These are phyloP conservation scores for Pseudogymnoascus sp. DNA, from an alignment of 2,329 filamentous ascomycete genomes.

Conservation along the genomic window DNA sequence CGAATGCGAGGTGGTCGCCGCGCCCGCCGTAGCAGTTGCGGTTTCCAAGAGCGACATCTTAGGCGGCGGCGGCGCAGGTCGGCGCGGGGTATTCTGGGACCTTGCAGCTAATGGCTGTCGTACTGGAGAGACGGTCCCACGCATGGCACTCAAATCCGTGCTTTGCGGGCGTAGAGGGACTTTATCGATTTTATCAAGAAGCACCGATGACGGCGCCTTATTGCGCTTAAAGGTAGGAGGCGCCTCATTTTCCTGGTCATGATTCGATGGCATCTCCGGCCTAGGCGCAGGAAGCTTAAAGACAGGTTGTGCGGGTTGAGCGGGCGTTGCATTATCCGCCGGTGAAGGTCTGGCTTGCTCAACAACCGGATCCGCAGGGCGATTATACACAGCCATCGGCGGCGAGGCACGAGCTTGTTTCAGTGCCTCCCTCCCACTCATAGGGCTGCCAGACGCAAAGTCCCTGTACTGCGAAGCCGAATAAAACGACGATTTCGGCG, in stretches of 20 bases:
- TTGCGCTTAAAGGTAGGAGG: conserved; percentile 57
- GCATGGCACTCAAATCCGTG: conserved; percentile 34
- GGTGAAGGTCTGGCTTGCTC: conserved; percentile 35
- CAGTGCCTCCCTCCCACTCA: not conserved
- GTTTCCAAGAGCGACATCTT: conserved; percentile 97
- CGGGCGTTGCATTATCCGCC: conserved; percentile 34
- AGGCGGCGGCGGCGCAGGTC: conserved; percentile 72
- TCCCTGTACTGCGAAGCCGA: conserved; percentile 20
- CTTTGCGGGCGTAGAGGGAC: conserved; percentile 43
- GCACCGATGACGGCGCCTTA: conserved; percentile 22
- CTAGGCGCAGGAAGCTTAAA: conserved; percentile 51
- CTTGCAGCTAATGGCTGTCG: conserved; percentile 47
- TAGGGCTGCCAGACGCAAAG: conserved; percentile 48
- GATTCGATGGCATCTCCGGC: conserved; percentile 49
- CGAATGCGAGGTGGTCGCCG: conserved; percentile 63
- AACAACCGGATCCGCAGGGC: not conserved
- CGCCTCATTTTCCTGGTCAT: conserved; percentile 81
- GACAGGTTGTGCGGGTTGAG: conserved; percentile 40
- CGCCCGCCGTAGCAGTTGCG: conserved; percentile 75
- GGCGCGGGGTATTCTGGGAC: conserved; percentile 63
- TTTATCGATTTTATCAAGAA: conserved; percentile 35
- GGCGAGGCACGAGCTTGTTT: not conserved
- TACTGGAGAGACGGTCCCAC: conserved; percentile 41
- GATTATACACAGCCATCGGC: not conserved
- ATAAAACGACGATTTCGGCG: conserved; percentile 31